phyloP scores from a whole-genome alignment of 139 green algal species.

The Ettlia oleoabundans region DNA sequence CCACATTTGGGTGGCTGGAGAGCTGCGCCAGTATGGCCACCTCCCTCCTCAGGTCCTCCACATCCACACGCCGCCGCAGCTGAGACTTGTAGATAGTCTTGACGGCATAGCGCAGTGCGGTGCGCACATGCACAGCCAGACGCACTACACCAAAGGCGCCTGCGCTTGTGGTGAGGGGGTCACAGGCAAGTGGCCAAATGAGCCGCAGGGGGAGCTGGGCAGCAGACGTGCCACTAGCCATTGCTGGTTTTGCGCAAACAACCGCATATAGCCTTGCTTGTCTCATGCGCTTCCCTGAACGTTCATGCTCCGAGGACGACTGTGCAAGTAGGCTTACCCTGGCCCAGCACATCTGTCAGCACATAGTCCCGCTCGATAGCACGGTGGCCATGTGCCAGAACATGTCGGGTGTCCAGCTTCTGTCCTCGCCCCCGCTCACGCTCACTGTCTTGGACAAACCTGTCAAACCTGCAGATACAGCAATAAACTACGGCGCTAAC shows the following conservation, averaged over 20 bases:
- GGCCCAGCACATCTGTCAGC: slow-evolving; percentile 34
- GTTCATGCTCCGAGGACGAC: too few relatives aligned
- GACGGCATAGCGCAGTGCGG: slow-evolving; percentile 28
- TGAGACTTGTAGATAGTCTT: slow-evolving; percentile 55
- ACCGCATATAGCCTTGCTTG: neutral
- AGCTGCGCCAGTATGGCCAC: slow-evolving; percentile 43
- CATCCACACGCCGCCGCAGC: slow-evolving; percentile 74
- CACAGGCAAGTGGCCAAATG: neutral
- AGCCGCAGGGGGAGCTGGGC: neutral
- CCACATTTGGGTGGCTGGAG: slow-evolving; percentile 50
- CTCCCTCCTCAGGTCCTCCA: slow-evolving; percentile 88
- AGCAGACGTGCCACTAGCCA: neutral
- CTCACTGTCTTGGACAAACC: neutral
- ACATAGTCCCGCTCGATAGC: slow-evolving; percentile 29
- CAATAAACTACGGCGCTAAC: neutral
- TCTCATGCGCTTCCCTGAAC: neutral
- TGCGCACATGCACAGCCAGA: slow-evolving; percentile 27
- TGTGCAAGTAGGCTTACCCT: slow-evolving; percentile 19
- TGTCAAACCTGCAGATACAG: neutral
- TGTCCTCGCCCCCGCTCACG: neutral
- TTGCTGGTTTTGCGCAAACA: neutral
- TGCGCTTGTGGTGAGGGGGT: neutral
- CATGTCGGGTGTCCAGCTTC: neutral
- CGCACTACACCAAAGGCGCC: slow-evolving; percentile 49
- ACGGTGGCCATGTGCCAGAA: slow-evolving; percentile 36